These are phyloP conservation scores for Gypsophila paniculata DNA, from an alignment of 179 eudicot species.

Conservation along the genomic window DNA sequence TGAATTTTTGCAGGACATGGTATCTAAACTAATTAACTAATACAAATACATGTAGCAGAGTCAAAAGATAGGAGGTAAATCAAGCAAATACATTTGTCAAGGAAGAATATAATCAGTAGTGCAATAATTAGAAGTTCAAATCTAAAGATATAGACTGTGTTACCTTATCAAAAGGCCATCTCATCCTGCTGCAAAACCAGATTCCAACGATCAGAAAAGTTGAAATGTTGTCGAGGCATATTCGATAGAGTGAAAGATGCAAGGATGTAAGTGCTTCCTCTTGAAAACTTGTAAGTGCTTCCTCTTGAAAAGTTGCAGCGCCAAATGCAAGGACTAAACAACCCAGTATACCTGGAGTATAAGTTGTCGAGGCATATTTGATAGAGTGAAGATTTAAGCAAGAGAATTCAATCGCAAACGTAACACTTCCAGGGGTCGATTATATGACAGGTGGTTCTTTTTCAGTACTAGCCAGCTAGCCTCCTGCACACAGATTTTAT, in stretches of 20 bases:
- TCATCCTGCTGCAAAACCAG: not conserved
- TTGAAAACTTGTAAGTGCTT: too few species aligned
- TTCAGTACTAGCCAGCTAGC: constrained; percentile 87
- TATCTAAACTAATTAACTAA: not conserved
- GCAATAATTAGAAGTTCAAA: constrained; percentile 13
- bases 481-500: constrained; percentile 48
- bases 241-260: too few species aligned
- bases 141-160: not conserved
- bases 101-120: not conserved
- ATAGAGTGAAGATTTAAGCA: constrained; percentile 11
- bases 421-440: constrained; percentile 89
- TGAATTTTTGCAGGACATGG: not conserved
- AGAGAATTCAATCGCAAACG: constrained; percentile 90
- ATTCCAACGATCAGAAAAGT: not conserved
- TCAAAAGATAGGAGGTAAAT: not conserved
- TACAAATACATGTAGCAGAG: not conserved
- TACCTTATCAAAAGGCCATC: constrained; percentile 5
- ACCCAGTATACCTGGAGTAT: not conserved
- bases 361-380: constrained; percentile 12
- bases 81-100: not conserved
- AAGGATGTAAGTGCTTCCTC: too few species aligned
- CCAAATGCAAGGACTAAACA: not conserved
- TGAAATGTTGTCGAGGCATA: too few species aligned
- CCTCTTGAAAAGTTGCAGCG: not conserved
- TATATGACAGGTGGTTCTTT: constrained; percentile 81